Evolutionary conservation across 495 filamentous ascomycete species (phyloP).

Genomic region (Recurvomyces mirabilis): DNA sequence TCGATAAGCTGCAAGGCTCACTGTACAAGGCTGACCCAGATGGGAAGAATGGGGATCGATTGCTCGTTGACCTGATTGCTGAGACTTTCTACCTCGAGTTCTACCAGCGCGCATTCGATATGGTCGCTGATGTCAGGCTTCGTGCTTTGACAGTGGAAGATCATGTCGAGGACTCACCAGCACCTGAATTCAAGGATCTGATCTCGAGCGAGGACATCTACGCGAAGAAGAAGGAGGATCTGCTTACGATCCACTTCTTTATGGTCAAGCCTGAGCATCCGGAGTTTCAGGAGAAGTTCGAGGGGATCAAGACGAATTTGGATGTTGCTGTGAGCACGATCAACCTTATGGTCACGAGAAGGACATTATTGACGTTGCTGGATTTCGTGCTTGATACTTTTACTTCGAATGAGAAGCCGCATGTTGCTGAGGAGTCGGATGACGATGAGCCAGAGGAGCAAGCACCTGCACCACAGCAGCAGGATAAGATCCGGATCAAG

Average conservation of each 20-base stretch:
- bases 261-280: slow-evolving; percentile 85
- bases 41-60: slow-evolving; percentile 59
- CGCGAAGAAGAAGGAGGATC: slow-evolving; percentile 61
- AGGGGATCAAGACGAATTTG: slow-evolving; percentile 85
- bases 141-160: slow-evolving; percentile 87
- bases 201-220: slow-evolving; percentile 74
- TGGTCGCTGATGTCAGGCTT: slow-evolving; percentile 80
- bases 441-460: slow-evolving; percentile 27
- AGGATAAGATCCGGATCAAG: slow-evolving; percentile 69
- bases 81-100: slow-evolving; percentile 80
- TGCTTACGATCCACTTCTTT: slow-evolving; percentile 78
- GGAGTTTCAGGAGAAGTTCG: slow-evolving; percentile 80
- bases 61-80: slow-evolving; percentile 83
- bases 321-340: slow-evolving; percentile 90
- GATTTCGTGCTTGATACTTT: slow-evolving; percentile 96
- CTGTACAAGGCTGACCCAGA: slow-evolving; percentile 79
- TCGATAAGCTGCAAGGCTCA: slow-evolving; percentile 84
- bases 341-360: slow-evolving; percentile 86
- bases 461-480: slow-evolving; percentile 24
- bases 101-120: slow-evolving; percentile 77
- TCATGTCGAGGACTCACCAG: slow-evolving; percentile 77
- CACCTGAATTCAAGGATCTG: slow-evolving; percentile 91
- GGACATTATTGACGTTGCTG: slow-evolving; percentile 83
- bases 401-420: slow-evolving; percentile 41
- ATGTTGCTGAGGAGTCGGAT: slow-evolving; percentile 25